Base-by-base conservation (phyloP, 495 filamentous ascomycete species). In the Aspergillus steynii region DNA sequence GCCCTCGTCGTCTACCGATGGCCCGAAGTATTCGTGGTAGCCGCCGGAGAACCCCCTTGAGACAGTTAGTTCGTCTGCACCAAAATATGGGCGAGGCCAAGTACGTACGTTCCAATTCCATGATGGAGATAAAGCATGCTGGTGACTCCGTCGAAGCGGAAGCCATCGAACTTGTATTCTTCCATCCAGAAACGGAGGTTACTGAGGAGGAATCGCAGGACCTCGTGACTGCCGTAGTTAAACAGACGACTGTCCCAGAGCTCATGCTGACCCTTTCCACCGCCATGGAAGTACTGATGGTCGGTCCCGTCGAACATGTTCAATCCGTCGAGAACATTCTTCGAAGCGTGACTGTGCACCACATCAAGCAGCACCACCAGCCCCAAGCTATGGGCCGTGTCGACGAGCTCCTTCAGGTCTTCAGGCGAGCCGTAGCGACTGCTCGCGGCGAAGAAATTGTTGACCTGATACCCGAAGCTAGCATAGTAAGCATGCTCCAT, bases 401-500 rank as follows among this genome's bases (percentile, higher is more conserved):
- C 95, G 59, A 99, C 89, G 42, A 99, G 80, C 80, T 97, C 95
- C 77, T 96, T 98, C 69, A 99, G 77, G 59, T 98, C 95, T 68
- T 99, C 95, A 0, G 96, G 95, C 12, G 87, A 84, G 53, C 95
- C 95, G 68, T 97, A 99, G 62, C 95, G 87, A 73, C 93, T 97
- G 73, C 93, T 97, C 1, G 93, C 94, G 46, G 95, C 96, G 70
- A 98, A 99, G 83, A 99, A 98, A 77, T 89, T 97, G 75, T 97
- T 98, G 66, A 99, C 86, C 71, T 99, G 95, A 75, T 99, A 99
- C 37, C 95, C 95, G 68, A 99, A 99, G 66, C 94, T 97, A 63
- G 95, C 95, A 74, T 99, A 99, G 80, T 99, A 99, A 29, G 95
- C 94, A 77, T 99, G 95, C 72, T 99, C 95, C 92, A 98, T 98